Conservation (phyloP, 208 protist species). For the Tritrichomonas musculus region DNA sequence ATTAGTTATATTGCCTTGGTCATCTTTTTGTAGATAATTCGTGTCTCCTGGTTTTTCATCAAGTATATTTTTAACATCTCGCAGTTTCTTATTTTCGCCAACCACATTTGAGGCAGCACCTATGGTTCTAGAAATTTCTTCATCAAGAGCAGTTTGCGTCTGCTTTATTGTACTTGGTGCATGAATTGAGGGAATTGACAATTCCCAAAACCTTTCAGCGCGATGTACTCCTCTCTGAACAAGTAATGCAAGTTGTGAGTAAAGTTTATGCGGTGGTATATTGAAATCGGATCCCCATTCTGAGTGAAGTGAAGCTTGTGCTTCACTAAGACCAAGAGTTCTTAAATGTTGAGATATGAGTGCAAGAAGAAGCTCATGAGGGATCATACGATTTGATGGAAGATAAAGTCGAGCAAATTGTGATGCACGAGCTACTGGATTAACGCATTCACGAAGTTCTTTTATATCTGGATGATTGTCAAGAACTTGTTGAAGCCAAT, state of each 20-base stretch:
- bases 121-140: slow-evolving; percentile 16
- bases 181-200: slow-evolving; percentile 18
- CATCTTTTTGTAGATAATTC: not conserved
- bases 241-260: not conserved
- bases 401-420: not conserved
- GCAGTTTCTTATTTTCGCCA: not conserved
- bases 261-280: not conserved
- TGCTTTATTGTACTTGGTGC: not conserved
- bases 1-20: not conserved
- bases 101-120: not conserved
- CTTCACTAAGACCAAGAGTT: not conserved
- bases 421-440: not conserved
- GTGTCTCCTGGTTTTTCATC: not conserved
- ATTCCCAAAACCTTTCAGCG: slow-evolving; percentile 28
- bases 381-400: not conserved
- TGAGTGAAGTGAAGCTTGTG: not conserved
- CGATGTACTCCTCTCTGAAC: not conserved
- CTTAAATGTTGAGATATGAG: slow-evolving; percentile 31
- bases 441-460: not conserved
- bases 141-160: not conserved
- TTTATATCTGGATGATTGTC: not conserved
- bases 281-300: slow-evolving; percentile 27
- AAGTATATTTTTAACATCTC: not conserved
- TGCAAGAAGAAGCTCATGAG: not conserved
- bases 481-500: not conserved